These are phyloP conservation scores for Pelargonium australe DNA, from an alignment of 441 rosid species.

Conservation along the genomic window DNA sequence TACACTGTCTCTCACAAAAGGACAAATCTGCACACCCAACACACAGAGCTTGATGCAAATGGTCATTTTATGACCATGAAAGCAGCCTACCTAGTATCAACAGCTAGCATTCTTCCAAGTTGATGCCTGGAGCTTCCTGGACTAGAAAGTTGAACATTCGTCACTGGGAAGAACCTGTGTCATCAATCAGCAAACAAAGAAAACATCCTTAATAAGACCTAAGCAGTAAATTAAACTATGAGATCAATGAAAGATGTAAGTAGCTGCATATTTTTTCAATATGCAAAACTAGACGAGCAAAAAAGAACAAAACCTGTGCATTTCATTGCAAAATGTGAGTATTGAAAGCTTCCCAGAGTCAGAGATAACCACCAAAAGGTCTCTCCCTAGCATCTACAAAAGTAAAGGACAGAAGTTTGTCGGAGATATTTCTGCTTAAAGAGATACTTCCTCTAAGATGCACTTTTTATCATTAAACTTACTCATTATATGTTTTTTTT, in stretches of 20 bases:
- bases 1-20: neutral
- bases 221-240: neutral
- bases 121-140: conserved; percentile 78
- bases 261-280: neutral
- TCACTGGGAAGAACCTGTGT: conserved; percentile 79
- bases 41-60: neutral
- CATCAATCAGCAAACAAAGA: conserved; percentile 23
- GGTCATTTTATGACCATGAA: conserved; percentile 4
- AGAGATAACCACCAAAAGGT: conserved; percentile 78
- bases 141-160: conserved; percentile 68
- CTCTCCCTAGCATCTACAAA: conserved; percentile 61
- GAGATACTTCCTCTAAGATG: conserved; percentile 9
- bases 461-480: conserved; percentile 12
- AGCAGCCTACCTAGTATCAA: conserved; percentile 64
- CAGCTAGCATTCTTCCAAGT: conserved; percentile 80
- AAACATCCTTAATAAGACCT: neutral
- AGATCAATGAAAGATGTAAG: conserved; percentile 1
- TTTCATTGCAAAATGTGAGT: conserved; percentile 82
- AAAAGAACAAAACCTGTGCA: conserved; percentile 70
- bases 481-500: neutral
- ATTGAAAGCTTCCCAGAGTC: conserved; percentile 97
- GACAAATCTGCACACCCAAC: neutral
- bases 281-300: conserved; percentile 18
- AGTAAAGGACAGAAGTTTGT: conserved; percentile 17
- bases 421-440: conserved; percentile 9